phyloP scores from a whole-genome alignment of 225 moss, liverwort and hornwort genomes.

The Climacium dendroides region DNA sequence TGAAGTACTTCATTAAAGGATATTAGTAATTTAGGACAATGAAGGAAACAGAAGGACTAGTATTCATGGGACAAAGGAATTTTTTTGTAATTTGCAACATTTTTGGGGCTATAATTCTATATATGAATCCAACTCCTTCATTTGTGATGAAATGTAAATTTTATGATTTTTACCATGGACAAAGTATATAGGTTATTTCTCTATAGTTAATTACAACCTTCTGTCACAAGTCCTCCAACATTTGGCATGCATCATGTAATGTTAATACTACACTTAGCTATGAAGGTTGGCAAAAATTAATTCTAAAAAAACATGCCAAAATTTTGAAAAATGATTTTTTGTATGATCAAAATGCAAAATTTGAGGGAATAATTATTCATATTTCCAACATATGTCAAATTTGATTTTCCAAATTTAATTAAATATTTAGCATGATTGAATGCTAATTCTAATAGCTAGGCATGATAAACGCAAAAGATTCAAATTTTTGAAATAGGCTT shows the following conservation, averaged over 20 bases:
- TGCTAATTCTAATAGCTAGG: too few species aligned
- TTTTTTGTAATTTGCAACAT: not conserved
- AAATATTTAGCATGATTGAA: too few species aligned
- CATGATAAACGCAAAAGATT: too few species aligned
- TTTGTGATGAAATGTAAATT: not conserved
- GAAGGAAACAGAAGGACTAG: not conserved
- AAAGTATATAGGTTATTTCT: not conserved
- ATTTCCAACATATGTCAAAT: too few species aligned
- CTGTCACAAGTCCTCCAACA: rapidly evolving
- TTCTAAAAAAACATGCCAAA: not conserved
- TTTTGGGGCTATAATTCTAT: not conserved
- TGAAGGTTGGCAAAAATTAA: rapidly evolving
- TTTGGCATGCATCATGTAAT: not conserved
- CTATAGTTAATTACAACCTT: not conserved
- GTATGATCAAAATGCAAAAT: too few species aligned
- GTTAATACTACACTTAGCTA: rapidly evolving
- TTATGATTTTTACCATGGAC: not conserved
- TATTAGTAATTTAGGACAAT: not conserved
- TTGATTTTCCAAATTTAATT: too few species aligned
- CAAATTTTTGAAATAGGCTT: too few species aligned
- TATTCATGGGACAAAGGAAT: not conserved
- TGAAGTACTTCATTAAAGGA: rapidly evolving
- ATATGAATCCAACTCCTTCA: not conserved
- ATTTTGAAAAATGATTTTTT: not conserved
- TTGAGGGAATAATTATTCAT: too few species aligned